Percentiles rank a stretch among this genome's conserved stretches.
Evolutionary conservation across 2,329 filamentous ascomycete species (phyloP).

Genomic region (Trichoderma koningiopsis): DNA sequence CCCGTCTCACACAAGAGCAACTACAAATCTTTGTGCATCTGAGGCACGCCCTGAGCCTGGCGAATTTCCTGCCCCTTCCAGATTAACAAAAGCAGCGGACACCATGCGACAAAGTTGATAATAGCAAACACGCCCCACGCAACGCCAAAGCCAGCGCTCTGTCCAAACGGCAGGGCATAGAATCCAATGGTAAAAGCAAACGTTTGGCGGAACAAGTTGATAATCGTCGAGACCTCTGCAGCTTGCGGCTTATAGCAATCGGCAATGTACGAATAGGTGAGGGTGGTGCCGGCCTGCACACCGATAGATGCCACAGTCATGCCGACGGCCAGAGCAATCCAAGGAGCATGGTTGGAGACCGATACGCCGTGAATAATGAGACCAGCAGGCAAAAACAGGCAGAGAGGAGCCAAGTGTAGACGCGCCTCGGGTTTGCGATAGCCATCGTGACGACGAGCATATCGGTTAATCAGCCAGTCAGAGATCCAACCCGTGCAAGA

Average conservation of each 20-base stretch:
- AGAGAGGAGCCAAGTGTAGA: constrained; percentile 4
- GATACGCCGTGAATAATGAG: constrained; percentile 20
- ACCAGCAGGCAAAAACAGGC: constrained; percentile 2
- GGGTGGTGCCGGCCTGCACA: constrained; percentile 14
- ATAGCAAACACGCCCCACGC: constrained; percentile 19
- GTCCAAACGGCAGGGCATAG: constrained; percentile 12
- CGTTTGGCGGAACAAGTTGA: constrained; percentile 17
- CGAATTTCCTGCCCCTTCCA: constrained; percentile 5
- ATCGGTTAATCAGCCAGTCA: constrained; percentile 20
- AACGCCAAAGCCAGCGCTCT: constrained; percentile 5
- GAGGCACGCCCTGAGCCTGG: constrained; percentile 9
- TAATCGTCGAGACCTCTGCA: constrained; percentile 16
- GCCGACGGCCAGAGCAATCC: constrained; percentile 18
- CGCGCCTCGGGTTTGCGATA: constrained; percentile 16
- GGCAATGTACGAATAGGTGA: constrained; percentile 18
- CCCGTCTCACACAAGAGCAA: neutral
- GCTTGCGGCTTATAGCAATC: constrained; percentile 22
- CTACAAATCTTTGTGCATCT: constrained; percentile 20
- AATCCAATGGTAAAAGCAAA: constrained; percentile 21
- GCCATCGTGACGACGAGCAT: constrained; percentile 13
- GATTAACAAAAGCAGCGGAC: constrained; percentile 3
- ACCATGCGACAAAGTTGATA: constrained; percentile 10
- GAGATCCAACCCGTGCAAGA: constrained; percentile 20
- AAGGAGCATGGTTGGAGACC: neutral
- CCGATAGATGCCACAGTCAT: constrained; percentile 17